phyloP scores from a whole-genome alignment of 176 grass and related monocot genomes.

The Carex kokanica region DNA sequence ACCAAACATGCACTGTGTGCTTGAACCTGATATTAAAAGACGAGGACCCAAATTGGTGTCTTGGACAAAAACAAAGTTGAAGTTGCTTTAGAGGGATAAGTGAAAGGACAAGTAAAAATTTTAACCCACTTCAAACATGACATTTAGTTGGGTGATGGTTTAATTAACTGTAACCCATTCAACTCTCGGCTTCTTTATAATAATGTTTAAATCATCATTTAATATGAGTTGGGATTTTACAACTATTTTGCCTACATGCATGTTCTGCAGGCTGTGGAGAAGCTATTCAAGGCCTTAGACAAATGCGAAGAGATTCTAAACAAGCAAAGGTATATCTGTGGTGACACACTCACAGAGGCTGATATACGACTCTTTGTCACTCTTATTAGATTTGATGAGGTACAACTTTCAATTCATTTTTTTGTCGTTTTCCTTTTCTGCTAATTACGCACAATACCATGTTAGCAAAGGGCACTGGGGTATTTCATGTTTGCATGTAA shows the following conservation, averaged over 20 bases:
- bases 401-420: conserved; percentile 27
- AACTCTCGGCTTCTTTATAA: background rate
- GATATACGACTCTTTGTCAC: conserved; percentile 92
- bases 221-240: background rate
- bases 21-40: background rate
- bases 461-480: background rate
- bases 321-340: conserved; percentile 81
- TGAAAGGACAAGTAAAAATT: background rate
- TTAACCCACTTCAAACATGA: background rate
- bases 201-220: conserved; percentile 8
- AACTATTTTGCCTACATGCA: background rate
- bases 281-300: conserved; percentile 58
- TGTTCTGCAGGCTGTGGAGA: conserved; percentile 53
- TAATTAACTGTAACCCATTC: background rate
- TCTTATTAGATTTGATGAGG: conserved; percentile 97
- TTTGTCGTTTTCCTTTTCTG: background rate
- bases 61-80: background rate
- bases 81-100: background rate
- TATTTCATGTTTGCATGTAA: background rate
- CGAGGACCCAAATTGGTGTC: background rate
- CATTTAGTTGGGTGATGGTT: background rate
- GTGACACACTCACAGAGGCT: conserved; percentile 62
- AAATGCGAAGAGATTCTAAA: conserved; percentile 79
- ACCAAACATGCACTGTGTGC: too few species aligned
- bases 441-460: background rate